phyloP scores from a whole-genome alignment of 2,329 filamentous ascomycete genomes.

The Fusarium goolgardi region DNA sequence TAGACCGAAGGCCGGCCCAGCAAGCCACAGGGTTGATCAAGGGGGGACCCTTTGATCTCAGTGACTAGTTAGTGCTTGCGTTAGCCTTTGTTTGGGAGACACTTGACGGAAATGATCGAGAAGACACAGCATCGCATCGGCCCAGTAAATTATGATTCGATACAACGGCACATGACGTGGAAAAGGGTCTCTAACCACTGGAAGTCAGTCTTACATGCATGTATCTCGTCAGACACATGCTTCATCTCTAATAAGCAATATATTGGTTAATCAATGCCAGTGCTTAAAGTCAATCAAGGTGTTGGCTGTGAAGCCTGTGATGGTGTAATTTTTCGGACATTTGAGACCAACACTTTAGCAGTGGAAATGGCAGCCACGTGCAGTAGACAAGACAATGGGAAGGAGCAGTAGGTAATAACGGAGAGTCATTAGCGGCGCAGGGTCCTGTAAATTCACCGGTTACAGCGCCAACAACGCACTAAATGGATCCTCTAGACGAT shows the following conservation, averaged over 20 bases:
- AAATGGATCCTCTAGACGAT: slow-evolving; percentile 12
- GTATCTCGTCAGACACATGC: slow-evolving; percentile 6
- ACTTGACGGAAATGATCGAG: slow-evolving; percentile 27
- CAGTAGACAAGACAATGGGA: slow-evolving; percentile 4
- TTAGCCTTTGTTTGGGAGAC: slow-evolving; percentile 18
- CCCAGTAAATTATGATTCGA: slow-evolving; percentile 36
- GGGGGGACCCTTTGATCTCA: slow-evolving; percentile 26
- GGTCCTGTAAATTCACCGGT: slow-evolving; percentile 14
- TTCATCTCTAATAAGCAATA: slow-evolving; percentile 9
- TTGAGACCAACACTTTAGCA: slow-evolving; percentile 1
- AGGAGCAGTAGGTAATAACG: background rate
- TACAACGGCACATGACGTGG: slow-evolving; percentile 32
- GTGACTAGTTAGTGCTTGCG: slow-evolving; percentile 3
- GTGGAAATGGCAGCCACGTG: slow-evolving; percentile 9
- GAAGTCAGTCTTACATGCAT: slow-evolving; percentile 5
- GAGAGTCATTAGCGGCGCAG: slow-evolving; percentile 9
- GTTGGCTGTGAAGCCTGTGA: slow-evolving; percentile 6
- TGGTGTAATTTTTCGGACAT: slow-evolving; percentile 2
- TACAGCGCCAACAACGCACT: slow-evolving; percentile 15
- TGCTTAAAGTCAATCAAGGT: background rate
- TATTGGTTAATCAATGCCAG: slow-evolving; percentile 5
- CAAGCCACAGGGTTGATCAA: slow-evolving; percentile 20
- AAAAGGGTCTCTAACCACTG: slow-evolving; percentile 11
- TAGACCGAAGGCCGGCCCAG: slow-evolving; percentile 36
- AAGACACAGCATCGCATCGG: slow-evolving; percentile 27